A percentile compares a stretch with the other conserved stretches of the same genome.
These are phyloP conservation scores for Aureobasidium sp. DNA, from an alignment of 2,329 filamentous ascomycete genomes.

Conservation along the genomic window DNA sequence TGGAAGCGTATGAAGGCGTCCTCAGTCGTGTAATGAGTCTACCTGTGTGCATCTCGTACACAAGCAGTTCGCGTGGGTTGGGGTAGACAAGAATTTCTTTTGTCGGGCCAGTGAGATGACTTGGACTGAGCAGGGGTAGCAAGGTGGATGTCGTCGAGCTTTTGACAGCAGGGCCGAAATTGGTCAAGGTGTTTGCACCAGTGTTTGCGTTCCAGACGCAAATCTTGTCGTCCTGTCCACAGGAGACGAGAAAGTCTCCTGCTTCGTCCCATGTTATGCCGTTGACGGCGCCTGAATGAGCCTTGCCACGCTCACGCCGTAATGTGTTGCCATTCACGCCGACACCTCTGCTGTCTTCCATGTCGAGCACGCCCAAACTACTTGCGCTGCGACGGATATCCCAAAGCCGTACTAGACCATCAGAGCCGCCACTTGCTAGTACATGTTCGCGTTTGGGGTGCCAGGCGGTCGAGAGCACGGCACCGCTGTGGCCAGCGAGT, in stretches of 20 bases:
- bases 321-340: constrained; percentile 33
- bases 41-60: constrained; percentile 74
- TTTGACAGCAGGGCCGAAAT: constrained; percentile 74
- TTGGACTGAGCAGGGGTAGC: constrained; percentile 51
- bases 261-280: constrained; percentile 78
- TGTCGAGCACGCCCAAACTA: constrained; percentile 69
- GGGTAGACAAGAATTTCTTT: constrained; percentile 71
- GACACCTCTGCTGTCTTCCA: constrained; percentile 62
- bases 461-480: constrained; percentile 63
- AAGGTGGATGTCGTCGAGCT: constrained; percentile 49
- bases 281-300: constrained; percentile 78
- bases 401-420: constrained; percentile 79
- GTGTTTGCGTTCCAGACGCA: constrained; percentile 78
- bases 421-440: constrained; percentile 75
- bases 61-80: constrained; percentile 66
- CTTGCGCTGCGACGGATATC: constrained; percentile 75
- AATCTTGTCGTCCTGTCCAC: constrained; percentile 76
- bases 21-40: constrained; percentile 63
- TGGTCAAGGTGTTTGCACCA: constrained; percentile 79
- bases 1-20: constrained; percentile 32
- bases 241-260: constrained; percentile 67
- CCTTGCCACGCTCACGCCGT: constrained; percentile 39
- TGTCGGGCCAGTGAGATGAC: constrained; percentile 47
- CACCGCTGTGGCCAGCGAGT: constrained; percentile 43
- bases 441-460: constrained; percentile 73